Conservation (phyloP, 1,284 basidiomycete genomes). For the Ceratobasidium sp. region DNA sequence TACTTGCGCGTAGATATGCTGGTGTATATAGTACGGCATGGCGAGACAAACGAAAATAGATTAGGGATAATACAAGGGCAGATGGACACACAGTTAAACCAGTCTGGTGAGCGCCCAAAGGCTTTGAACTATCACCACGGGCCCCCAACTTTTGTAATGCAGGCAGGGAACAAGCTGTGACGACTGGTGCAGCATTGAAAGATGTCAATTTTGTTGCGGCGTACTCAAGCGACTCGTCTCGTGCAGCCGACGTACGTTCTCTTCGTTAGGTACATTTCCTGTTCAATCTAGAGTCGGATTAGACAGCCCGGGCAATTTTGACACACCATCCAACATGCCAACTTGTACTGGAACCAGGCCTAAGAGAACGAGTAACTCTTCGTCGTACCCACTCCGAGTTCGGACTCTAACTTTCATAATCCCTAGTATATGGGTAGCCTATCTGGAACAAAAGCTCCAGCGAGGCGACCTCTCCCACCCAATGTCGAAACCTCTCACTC, state of each 20-base stretch:
- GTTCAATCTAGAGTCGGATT: not conserved
- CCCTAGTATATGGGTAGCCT: conserved; percentile 41
- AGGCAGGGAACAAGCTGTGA: conserved; percentile 47
- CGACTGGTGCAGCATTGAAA: conserved; percentile 32
- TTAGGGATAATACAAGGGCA: conserved; percentile 51
- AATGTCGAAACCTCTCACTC: conserved; percentile 21
- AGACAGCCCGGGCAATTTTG: conserved; percentile 48
- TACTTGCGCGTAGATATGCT: conserved; percentile 5
- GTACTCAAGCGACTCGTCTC: conserved; percentile 46
- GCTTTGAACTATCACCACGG: not conserved
- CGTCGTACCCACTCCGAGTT: not conserved
- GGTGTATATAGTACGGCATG: conserved; percentile 48
- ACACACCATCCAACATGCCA: conserved; percentile 38
- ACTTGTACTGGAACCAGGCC: conserved; percentile 21
- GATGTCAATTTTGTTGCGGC: conserved; percentile 44
- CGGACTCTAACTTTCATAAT: not conserved
- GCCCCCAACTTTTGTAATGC: not conserved
- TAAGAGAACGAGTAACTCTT: conserved; percentile 48
- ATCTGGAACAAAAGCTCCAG: conserved; percentile 45
- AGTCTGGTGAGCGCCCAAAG: conserved; percentile 29
- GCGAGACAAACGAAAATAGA: conserved; percentile 50
- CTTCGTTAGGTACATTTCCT: not conserved
- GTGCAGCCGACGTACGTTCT: conserved; percentile 48
- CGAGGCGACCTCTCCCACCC: conserved; percentile 29
- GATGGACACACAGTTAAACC: conserved; percentile 50